Base-by-base conservation (phyloP, 306 rosid species). In the Ziziphus jujuba region DNA sequence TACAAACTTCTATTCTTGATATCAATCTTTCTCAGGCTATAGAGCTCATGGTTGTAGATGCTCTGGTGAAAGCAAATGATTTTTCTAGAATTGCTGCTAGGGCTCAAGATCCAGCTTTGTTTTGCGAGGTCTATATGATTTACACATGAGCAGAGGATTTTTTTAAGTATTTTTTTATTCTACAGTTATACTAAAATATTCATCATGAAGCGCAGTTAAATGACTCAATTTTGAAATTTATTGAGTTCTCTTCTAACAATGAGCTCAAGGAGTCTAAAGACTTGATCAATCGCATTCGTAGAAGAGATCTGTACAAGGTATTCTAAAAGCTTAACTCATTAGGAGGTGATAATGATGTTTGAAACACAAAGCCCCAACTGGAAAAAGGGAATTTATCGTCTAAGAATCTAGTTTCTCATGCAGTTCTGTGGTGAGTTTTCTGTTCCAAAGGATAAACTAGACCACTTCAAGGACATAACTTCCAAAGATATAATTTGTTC, bases 31-130 rank as follows among this genome's bases (percentile, higher is more conserved):
- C 68, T 54, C 87, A 90, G 98, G 97, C 96, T 55, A 75, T 90
- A 54, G 98, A 90, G 76, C 97, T 89, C 74, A 92, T 92, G 97
- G 72, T 84, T 63, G 85, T 86, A 56, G 98, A 92, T 81, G 97
- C 96, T 71, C 84, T 92, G 71, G 47, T 81, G 65, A 78, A 73
- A 63, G 97, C 97, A 59, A 88, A 87, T 71, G 79, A 65, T 71
- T 84, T 61, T 66, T 63, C 87, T 72, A 75, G 69, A 38, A 84
- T 92, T 73, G 77, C 89, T 14, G 75, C 84, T 36, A 68, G 67
- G 76, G 79, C 84, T 68, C 71, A 49, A 13, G 45, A 81, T 59
- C 89, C 97, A 55, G 77, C 86, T 19, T 82, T 76, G 40, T 92
- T 90, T 75, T 92, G 98, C 97, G 90, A 92, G 98, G 98, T 92